Conservation (phyloP, 768 basidiomycete genomes). For the Lactarius tabidus region DNA sequence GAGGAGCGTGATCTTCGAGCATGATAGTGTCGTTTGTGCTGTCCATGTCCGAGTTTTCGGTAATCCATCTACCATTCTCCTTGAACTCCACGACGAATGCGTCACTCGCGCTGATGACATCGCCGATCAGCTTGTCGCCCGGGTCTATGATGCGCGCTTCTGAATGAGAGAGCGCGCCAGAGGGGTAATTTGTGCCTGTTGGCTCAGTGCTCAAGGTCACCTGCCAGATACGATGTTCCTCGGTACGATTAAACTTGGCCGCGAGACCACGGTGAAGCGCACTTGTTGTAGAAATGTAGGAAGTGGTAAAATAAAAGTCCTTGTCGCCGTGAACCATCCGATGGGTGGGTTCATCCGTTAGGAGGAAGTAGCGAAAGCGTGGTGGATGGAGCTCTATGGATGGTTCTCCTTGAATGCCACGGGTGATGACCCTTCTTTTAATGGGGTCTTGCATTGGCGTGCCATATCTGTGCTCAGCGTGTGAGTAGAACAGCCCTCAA, state of each 20-base stretch:
- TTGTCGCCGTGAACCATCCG: constrained; percentile 31
- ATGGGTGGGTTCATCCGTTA: constrained; percentile 32
- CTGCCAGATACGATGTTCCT: constrained; percentile 60
- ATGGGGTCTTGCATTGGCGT: constrained; percentile 46
- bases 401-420: constrained; percentile 48
- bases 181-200: constrained; percentile 22
- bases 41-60: constrained; percentile 25
- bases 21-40: constrained; percentile 5
- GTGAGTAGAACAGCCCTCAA: constrained; percentile 7
- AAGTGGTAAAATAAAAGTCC: constrained; percentile 41
- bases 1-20: constrained; percentile 10
- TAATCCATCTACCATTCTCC: constrained; percentile 53
- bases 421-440: constrained; percentile 61
- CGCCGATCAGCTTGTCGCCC: constrained; percentile 51
- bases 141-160: constrained; percentile 43
- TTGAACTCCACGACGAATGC: constrained; percentile 76
- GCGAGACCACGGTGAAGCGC: constrained; percentile 32
- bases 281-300: constrained; percentile 48
- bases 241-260: constrained; percentile 24
- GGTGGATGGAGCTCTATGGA: constrained; percentile 73
- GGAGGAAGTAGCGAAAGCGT: constrained; percentile 50
- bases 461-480: constrained; percentile 61
- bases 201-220: constrained; percentile 35
- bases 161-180: constrained; percentile 22
- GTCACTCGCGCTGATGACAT: constrained; percentile 58